These are phyloP conservation scores for Drosera spatulata DNA, from an alignment of 179 eudicot species.

Conservation along the genomic window DNA sequence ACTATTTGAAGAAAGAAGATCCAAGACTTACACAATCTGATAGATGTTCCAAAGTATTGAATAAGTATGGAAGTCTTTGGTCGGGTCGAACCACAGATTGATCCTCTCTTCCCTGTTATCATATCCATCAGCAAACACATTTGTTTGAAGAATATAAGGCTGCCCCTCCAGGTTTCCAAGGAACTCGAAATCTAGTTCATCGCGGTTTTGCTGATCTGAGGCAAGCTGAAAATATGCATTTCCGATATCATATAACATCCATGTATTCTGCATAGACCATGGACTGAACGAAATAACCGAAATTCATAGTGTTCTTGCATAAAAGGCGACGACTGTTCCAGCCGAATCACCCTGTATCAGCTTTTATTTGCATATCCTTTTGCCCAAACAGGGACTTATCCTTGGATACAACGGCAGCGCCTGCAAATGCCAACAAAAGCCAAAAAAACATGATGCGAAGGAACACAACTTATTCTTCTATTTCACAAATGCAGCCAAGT, in stretches of 20 bases:
- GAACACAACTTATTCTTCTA: not conserved
- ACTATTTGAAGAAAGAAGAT: not conserved
- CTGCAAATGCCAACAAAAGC: conserved; percentile 13
- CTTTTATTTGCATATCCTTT: conserved; percentile 80
- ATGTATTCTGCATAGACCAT: not conserved
- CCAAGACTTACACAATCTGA: conserved; percentile 53
- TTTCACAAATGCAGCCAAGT: not conserved
- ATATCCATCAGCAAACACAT: conserved; percentile 43
- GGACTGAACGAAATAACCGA: not conserved
- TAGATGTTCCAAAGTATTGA: conserved; percentile 59
- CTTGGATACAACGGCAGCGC: conserved; percentile 72
- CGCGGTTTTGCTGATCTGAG: conserved; percentile 60
- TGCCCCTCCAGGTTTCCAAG: conserved; percentile 50
- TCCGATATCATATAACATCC: not conserved
- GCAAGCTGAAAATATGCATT: conserved; percentile 32
- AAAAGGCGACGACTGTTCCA: conserved; percentile 83
- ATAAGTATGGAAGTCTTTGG: conserved; percentile 57
- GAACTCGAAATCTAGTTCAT: conserved; percentile 61
- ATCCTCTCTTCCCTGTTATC: conserved; percentile 49
- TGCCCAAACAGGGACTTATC: conserved; percentile 76
- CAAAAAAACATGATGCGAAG: not conserved
- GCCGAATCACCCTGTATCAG: conserved; percentile 71
- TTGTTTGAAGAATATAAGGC: conserved; percentile 58
- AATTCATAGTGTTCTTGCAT: conserved; percentile 29
- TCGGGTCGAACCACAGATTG: conserved; percentile 67